These are phyloP conservation scores for Taxillus chinensis DNA, from an alignment of 164 flowering plant genomes.

Conservation along the genomic window DNA sequence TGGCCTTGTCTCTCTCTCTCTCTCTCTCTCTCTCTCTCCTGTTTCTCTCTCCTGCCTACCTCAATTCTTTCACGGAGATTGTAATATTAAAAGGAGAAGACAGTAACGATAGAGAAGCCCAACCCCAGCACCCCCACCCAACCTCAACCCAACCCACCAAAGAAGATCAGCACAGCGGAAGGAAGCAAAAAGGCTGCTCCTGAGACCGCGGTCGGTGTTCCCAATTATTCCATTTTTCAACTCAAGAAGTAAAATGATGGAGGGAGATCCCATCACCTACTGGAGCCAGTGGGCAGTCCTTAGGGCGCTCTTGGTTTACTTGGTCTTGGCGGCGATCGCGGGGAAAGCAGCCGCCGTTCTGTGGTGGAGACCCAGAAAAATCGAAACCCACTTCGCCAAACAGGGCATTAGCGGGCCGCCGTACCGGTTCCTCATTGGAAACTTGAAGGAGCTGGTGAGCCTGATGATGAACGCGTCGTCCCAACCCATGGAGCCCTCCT, in stretches of 20 bases:
- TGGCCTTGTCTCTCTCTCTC: conserved; percentile 40
- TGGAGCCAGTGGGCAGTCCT: conserved; percentile 10
- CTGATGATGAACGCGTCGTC: conserved; percentile 74
- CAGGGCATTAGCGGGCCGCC: conserved; percentile 97
- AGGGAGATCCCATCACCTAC: neutral
- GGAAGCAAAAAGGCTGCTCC: conserved; percentile 3
- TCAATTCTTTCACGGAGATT: conserved; percentile 4
- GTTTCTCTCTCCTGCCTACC: conserved; percentile 8
- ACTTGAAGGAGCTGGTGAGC: conserved; percentile 67
- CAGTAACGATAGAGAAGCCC: conserved; percentile 6
- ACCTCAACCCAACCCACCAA: conserved; percentile 7
- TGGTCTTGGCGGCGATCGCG: conserved; percentile 19
- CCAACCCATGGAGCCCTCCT: conserved; percentile 59
- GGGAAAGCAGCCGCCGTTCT: conserved; percentile 33
- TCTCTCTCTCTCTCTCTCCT: conserved; percentile 13
- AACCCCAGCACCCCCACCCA: conserved; percentile 1
- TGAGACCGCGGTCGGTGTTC: neutral
- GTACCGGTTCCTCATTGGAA: conserved; percentile 84
- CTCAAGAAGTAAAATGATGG: conserved; percentile 1
- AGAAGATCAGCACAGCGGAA: neutral
- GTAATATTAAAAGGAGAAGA: conserved; percentile 11
- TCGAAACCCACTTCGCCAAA: conserved; percentile 67
- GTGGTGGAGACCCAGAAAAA: conserved; percentile 87
- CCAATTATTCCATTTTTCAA: neutral
- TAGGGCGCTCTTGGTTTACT: conserved; percentile 17